Conservation (phyloP, 805 yeast species). For the Sungouiella thailandica region DNA sequence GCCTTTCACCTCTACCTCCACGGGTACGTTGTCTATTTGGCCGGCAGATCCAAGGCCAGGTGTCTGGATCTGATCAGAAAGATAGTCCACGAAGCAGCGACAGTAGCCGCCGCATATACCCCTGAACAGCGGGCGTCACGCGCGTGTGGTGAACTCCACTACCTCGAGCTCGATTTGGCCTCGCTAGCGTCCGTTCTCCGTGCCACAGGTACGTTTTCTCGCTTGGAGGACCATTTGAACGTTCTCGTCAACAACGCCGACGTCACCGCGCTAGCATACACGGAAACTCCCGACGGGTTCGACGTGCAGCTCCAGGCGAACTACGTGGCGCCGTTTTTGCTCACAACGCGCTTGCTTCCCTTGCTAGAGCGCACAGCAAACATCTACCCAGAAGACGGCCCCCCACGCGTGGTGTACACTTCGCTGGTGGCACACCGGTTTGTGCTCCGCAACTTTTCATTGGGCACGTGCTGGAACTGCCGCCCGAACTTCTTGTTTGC, state of each 20-base stretch:
- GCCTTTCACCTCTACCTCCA: conserved; percentile 72
- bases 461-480: conserved; percentile 48
- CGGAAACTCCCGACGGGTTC: conserved; percentile 60
- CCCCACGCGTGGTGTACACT: conserved; percentile 57
- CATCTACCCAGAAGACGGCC: conserved; percentile 19
- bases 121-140: conserved; percentile 18
- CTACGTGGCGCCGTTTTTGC: conserved; percentile 67
- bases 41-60: conserved; percentile 59
- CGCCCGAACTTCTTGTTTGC: conserved; percentile 67
- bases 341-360: conserved; percentile 58
- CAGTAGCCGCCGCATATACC: conserved; percentile 18
- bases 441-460: conserved; percentile 42
- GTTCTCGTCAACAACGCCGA: conserved; percentile 76
- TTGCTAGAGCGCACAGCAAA: conserved; percentile 39
- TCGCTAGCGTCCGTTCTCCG: conserved; percentile 26
- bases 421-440: conserved; percentile 64
- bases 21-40: conserved; percentile 71
- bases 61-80: conserved; percentile 55
- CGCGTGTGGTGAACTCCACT: conserved; percentile 47
- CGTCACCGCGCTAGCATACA: conserved; percentile 69
- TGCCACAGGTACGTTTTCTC: conserved; percentile 45
- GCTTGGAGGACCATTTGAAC: conserved; percentile 48
- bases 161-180: conserved; percentile 52
- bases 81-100: conserved; percentile 49
- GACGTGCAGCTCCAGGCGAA: conserved; percentile 80